phyloP scores from a whole-genome alignment of 2,329 filamentous ascomycete genomes.

The Fusarium tanahbumbuense region DNA sequence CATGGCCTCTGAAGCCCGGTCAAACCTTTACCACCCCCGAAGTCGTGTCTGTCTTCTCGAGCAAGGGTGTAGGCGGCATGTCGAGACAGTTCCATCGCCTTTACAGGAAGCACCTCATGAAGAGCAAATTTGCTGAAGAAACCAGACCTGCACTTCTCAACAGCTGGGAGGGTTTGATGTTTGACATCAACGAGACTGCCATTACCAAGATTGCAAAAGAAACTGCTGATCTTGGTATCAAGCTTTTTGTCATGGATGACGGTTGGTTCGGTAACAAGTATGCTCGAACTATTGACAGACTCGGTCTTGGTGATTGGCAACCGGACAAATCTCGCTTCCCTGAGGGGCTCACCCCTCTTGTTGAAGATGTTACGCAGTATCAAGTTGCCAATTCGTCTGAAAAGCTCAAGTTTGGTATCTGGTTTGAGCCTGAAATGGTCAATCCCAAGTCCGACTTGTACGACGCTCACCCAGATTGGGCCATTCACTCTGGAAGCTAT shows the following conservation, averaged over 20 bases:
- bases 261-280: slow-evolving; percentile 73
- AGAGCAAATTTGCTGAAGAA: slow-evolving; percentile 64
- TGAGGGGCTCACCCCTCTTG: slow-evolving; percentile 63
- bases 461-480: slow-evolving; percentile 72
- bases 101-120: slow-evolving; percentile 70
- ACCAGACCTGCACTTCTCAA: slow-evolving; percentile 69
- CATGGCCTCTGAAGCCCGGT: slow-evolving; percentile 66
- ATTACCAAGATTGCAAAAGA: slow-evolving; percentile 67
- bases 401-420: slow-evolving; percentile 70
- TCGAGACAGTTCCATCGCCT: slow-evolving; percentile 72
- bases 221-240: slow-evolving; percentile 68
- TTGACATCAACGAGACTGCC: slow-evolving; percentile 66
- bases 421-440: slow-evolving; percentile 77
- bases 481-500: slow-evolving; percentile 66
- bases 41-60: slow-evolving; percentile 71
- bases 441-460: slow-evolving; percentile 72
- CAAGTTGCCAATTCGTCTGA: slow-evolving; percentile 58
- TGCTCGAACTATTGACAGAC: slow-evolving; percentile 66
- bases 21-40: slow-evolving; percentile 71
- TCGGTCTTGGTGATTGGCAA: slow-evolving; percentile 73
- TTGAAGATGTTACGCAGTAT: slow-evolving; percentile 63
- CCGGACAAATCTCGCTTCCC: slow-evolving; percentile 70
- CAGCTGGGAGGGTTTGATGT: slow-evolving; percentile 73
- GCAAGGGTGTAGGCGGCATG: slow-evolving; percentile 69
- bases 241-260: slow-evolving; percentile 73